A percentile compares a stretch with the other conserved stretches of the same genome.
Conservation (phyloP, 345 rosid species). For the Linum tenue region DNA sequence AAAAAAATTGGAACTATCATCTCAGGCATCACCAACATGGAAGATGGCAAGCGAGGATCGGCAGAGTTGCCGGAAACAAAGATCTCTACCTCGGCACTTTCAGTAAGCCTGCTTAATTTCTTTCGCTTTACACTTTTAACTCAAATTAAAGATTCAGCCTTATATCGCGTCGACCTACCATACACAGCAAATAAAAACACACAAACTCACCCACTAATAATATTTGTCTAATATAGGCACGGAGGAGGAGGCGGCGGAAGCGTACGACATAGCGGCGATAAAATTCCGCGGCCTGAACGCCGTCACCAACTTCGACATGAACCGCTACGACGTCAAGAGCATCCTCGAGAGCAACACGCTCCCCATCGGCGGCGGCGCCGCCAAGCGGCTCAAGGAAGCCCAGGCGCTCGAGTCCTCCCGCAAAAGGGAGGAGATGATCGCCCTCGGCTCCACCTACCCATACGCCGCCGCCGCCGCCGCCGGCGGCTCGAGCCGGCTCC, state of each 20-base stretch:
- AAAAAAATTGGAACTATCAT: too few species aligned
- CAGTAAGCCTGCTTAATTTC: slow-evolving; percentile 62
- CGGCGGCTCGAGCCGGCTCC: slow-evolving; percentile 38
- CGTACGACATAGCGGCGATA: slow-evolving; percentile 96
- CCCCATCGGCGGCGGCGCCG: slow-evolving; percentile 98
- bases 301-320: slow-evolving; percentile 95
- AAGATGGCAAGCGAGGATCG: slow-evolving; percentile 99
- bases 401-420: slow-evolving; percentile 82
- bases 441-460: slow-evolving; percentile 57
- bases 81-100: slow-evolving; percentile 98
- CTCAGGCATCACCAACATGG: slow-evolving; percentile 98
- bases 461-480: slow-evolving; percentile 42
- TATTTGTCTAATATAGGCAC: slow-evolving; percentile 41
- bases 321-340: slow-evolving; percentile 86
- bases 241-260: slow-evolving; percentile 99
- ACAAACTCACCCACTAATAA: too few species aligned
- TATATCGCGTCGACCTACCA: too few species aligned
- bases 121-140: too few species aligned
- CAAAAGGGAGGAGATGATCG: slow-evolving; percentile 79
- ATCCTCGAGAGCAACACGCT: slow-evolving; percentile 90
- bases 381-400: slow-evolving; percentile 92
- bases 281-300: slow-evolving; percentile 89
- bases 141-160: too few species aligned
- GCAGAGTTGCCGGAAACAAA: slow-evolving; percentile 98
- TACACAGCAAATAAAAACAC: too few species aligned